These are phyloP conservation scores for Aspergillus costaricaensis DNA, from an alignment of 2,329 filamentous ascomycete species.

Conservation along the genomic window DNA sequence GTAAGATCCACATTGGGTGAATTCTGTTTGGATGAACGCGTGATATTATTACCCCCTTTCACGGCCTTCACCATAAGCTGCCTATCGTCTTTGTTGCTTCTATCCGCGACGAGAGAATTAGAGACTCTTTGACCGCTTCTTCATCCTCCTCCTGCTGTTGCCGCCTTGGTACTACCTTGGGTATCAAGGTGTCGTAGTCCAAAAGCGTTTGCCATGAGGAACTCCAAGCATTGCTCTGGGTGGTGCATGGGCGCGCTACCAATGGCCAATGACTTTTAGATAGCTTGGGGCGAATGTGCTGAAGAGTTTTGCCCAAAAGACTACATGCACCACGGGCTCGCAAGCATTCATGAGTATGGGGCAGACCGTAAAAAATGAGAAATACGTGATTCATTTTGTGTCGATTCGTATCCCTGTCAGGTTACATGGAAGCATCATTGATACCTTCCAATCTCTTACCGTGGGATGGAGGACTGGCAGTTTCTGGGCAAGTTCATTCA, in stretches of 20 bases:
- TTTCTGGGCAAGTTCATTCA: not conserved
- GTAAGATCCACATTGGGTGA: not conserved
- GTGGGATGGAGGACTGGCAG: not conserved
- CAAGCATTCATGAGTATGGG: not conserved
- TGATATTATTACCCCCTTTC: not conserved
- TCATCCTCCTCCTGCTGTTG: not conserved
- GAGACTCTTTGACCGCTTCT: slow-evolving; percentile 11
- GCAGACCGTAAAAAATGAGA: not conserved
- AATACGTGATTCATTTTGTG: not conserved
- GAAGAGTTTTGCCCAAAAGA: not conserved
- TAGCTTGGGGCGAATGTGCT: not conserved
- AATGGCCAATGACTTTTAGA: not conserved
- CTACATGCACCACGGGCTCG: not conserved
- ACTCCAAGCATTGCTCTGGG: not conserved
- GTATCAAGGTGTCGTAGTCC: slow-evolving; percentile 1
- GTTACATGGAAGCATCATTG: too few species aligned
- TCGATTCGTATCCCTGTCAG: too few species aligned
- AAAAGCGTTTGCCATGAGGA: not conserved
- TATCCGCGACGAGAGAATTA: not conserved
- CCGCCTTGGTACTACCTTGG: not conserved
- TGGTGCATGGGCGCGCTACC: not conserved
- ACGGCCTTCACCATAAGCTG: not conserved
- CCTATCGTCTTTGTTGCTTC: not conserved
- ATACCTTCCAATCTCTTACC: not conserved
- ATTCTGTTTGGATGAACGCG: not conserved